Base-by-base conservation (phyloP, 371 early-diverging fungal species). In the Fennellomyces sp. region DNA sequence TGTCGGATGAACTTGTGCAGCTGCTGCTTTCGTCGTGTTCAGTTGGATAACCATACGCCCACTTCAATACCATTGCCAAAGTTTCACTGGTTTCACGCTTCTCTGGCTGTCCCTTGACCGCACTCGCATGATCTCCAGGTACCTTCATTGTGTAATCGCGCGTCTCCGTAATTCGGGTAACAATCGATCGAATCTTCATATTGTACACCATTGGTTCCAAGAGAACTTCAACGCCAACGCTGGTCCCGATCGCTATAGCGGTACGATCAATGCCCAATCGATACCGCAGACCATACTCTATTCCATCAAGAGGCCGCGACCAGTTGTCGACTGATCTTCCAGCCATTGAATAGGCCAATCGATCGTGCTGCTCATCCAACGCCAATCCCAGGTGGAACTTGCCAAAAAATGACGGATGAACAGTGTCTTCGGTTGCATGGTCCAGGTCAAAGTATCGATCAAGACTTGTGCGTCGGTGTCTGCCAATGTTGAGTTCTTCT, bases 191-290 rank as follows among this genome's bases (percentile, higher is more conserved):
- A 17, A 76, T 56, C 27, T 61, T 52, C 1, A 58, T 63, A 5
- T 58, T 49, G 7, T 23, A 2, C n/a, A 42, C 12, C 17, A 69
- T 64, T 11, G 77, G 77, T 27, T 73, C 67, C 10, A 76, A 38
- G 61, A 71, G 54, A 13, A 76, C 38, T 42, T 71, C 72, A 15
- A 76, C 26, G 5, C 77, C 77, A 30, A 76, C 39, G 49, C 74
- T 68, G 10, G 77, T 73, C 2, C 77, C 77, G n/a, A 76, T 41
- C 1, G 68, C 77, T 45, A 76, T 69, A 25, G 74, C 77, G 15
- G 77, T 73, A 31, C 77, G 65, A 49, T 76, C 77, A 28, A 76
- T 54, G 21, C 63, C 33, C 30, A 73, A 49, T 8, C 69, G 68
- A 58, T 71, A 76, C 0, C 74, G 69, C 17, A 73, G 29, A 13